Evolutionary conservation across 495 filamentous ascomycete species (phyloP).

Genomic region (Copromyces sp.): DNA sequence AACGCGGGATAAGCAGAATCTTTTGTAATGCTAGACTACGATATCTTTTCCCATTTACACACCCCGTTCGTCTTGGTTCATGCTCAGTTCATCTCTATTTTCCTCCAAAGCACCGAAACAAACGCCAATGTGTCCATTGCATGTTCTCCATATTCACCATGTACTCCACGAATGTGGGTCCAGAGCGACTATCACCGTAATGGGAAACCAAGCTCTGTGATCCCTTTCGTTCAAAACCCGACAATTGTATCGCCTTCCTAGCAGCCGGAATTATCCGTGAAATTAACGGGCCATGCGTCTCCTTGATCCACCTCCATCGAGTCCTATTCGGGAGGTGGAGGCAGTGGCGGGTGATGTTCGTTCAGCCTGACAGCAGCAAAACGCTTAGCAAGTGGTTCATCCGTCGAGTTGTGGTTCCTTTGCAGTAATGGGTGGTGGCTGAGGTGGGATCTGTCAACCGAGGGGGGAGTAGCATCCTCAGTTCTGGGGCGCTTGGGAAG

Average conservation of each 20-base stretch:
- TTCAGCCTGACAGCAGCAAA: conserved; percentile 96
- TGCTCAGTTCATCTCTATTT: background rate
- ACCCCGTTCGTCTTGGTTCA: background rate
- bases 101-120: background rate
- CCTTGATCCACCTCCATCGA: background rate
- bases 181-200: background rate
- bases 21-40: background rate
- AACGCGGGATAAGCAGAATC: background rate
- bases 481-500: conserved; percentile 68
- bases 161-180: background rate
- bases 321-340: background rate
- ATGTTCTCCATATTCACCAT: background rate
- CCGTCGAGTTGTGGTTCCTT: conserved; percentile 23
- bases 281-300: background rate
- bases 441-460: background rate
- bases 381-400: conserved; percentile 91
- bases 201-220: background rate
- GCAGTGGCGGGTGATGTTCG: conserved; percentile 16
- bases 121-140: background rate
- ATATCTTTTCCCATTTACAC: background rate
- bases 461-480: conserved; percentile 9
- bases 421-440: conserved; percentile 9
- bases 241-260: background rate
- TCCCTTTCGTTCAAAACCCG: background rate
- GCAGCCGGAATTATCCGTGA: background rate